Evolutionary conservation across 192 early-diverging fungal genomes (phyloP), one percentile per base, ranked within the genome.

Genomic region (Gorgonomyces haynaldii): DNA sequence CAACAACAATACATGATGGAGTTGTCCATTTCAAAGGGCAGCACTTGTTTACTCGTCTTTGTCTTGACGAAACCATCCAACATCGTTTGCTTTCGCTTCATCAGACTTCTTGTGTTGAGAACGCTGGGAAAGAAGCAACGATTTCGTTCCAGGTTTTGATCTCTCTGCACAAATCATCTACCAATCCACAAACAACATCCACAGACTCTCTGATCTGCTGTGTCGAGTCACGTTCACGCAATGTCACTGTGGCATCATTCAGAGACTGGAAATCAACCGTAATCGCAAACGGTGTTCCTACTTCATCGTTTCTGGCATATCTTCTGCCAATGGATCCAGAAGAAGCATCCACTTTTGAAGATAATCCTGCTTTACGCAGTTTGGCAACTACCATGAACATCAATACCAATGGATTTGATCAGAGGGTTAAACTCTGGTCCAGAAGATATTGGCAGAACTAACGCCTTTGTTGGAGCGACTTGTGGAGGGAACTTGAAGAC

Each of bases 241-340:
- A 69, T 10, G 96, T 99, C 26, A 99, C 85, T 8, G 89, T 91
- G 43, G 71, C 49, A 58, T 99, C 96, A 60, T 91, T 71, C 31
- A 81, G 81, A n/a, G 93, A 88, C 55, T 94, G 85, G 81, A 99
- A 96, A 69, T 99, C 96, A 25, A 99, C 82, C 9, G 96, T 99
- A 60, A 99, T 75, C 23, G 83, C 93, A 64, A 91, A 98, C 27
- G 91, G 91, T 30, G 85, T 99, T 49, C 96, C 96, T 23, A 99
- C 61, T 64, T 99, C 93, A 62, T 99, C 96, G 62, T 95, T 96
- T 53, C 96, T 84, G 1, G 93, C 78, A 67, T 99, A 99, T 53
- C 96, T 81, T 46, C 82, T 81, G 51, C 96, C 96, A 56, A 99
- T 96, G 17, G 84, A 79, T 1, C 81, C 77, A 16, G 83, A 78